Evolutionary conservation across 1,284 basidiomycete species (phyloP), one percentile per base, ranked within the genome.

Genomic region (Agaricales sp.): DNA sequence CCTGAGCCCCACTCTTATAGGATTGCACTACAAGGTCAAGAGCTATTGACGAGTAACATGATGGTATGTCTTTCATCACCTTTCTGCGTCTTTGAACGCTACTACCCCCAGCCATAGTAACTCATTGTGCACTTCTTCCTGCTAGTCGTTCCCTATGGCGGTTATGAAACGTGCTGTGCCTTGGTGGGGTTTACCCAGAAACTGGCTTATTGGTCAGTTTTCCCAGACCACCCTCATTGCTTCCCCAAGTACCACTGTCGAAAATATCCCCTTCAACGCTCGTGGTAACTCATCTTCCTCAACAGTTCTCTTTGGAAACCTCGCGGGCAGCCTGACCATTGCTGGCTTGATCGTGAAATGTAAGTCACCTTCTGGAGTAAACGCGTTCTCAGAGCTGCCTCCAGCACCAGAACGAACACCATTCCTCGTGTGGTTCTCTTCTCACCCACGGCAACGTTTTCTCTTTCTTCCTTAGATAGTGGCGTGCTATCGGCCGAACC

Each of bases 1-100:
- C n/a, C n/a, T n/a, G n/a, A n/a, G n/a, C n/a, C n/a, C n/a, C n/a
- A n/a, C n/a, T n/a, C n/a, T n/a, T n/a, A n/a, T 52, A 87, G 83
- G 83, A 85, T 87, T 53, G 74, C 82, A 13, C 65, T 87, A 19
- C 80, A 84, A 63, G 79, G 79, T 1, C 69, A 78, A 48, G 83
- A 87, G 53, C 70, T 87, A 1, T 61, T 87, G 43, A 87, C 83
- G 50, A 85, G 82, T 57, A 84, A 85, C 59, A 80, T 87, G 75
- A 77, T 87, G 81, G 81, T 84, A 54, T n/a, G n/a, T n/a, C n/a
- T 47, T 66, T 49, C 11, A 11, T 2, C 39, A 45, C 23, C 45
- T 8, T 54, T 11, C 20, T 6, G 12, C 19, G 16, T 48, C 20
- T 46, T 50, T n/a, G n/a, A n/a, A n/a, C n/a, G n/a, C n/a, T n/a